A percentile compares a stretch with the other conserved stretches of the same genome.
Conservation (phyloP, 106 monocot genomes). For the Dendrobium huoshanense region DNA sequence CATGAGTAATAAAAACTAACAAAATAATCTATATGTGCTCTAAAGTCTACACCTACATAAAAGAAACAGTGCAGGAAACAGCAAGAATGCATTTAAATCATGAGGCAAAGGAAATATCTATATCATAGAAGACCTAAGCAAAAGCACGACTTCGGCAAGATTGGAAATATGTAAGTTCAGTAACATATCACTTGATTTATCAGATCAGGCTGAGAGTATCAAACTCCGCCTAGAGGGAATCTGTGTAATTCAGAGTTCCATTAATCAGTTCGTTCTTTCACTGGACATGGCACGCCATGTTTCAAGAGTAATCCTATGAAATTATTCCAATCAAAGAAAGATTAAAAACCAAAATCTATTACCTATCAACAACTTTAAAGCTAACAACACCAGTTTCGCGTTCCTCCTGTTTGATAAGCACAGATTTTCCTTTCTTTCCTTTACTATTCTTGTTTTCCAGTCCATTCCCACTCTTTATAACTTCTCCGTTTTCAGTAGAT, state of each 20-base stretch:
- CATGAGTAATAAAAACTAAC: not conserved
- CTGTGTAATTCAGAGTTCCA: not conserved
- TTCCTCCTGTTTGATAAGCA: constrained; percentile 87
- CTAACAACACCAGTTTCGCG: constrained; percentile 96
- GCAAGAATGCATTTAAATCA: not conserved
- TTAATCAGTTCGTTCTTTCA: not conserved
- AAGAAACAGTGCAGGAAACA: not conserved
- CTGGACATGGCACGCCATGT: not conserved
- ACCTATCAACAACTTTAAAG: constrained; percentile 63
- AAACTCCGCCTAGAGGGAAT: not conserved
- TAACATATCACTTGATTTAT: not conserved
- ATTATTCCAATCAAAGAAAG: not conserved
- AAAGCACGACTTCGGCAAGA: not conserved
- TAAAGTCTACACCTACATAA: not conserved
- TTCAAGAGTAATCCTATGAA: not conserved
- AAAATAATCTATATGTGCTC: not conserved
- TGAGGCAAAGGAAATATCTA: not conserved
- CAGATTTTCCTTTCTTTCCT: constrained; percentile 59
- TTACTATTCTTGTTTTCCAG: constrained; percentile 29
- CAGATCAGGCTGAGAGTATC: not conserved
- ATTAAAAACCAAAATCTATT: constrained; percentile 6
- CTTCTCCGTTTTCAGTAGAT: constrained; percentile 37
- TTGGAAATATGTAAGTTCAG: not conserved
- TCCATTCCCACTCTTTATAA: constrained; percentile 17
- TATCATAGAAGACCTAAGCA: not conserved